Evolutionary conservation across 2,329 filamentous ascomycete species (phyloP).

Genomic region (Westerdykella aurantiaca): DNA sequence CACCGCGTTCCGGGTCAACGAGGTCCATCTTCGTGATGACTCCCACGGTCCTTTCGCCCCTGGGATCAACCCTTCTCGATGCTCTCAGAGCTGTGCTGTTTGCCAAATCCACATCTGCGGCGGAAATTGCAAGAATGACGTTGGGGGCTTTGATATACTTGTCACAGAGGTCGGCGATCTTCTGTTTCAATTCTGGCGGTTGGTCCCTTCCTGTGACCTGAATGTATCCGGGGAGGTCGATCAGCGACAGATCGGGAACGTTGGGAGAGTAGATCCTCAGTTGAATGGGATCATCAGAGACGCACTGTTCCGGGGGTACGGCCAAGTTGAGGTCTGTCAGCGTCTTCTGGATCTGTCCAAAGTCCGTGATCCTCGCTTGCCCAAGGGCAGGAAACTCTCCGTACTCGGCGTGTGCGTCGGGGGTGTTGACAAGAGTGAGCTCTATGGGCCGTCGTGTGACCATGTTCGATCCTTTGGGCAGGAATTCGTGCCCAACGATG

Average conservation of each 20-base stretch:
- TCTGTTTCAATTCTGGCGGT: constrained; percentile 84
- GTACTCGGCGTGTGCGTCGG: constrained; percentile 79
- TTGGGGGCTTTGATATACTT: constrained; percentile 97
- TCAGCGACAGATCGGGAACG: constrained; percentile 90
- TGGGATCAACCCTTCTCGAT: constrained; percentile 83
- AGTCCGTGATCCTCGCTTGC: constrained; percentile 84
- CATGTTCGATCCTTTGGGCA: constrained; percentile 98
- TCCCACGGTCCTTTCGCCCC: constrained; percentile 92
- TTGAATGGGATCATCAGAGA: constrained; percentile 94
- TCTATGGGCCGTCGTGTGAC: constrained; percentile 94
- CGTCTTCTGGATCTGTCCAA: constrained; percentile 84
- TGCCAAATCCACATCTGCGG: constrained; percentile 92
- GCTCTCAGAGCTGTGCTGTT: constrained; percentile 91
- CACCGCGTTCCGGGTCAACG: constrained; percentile 75
- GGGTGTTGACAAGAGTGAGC: constrained; percentile 91
- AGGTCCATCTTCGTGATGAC: constrained; percentile 99
- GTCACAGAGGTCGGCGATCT: constrained; percentile 92
- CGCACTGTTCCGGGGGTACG: constrained; percentile 83
- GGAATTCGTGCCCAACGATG: constrained; percentile 94
- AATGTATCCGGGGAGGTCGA: constrained; percentile 95
- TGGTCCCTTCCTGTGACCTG: constrained; percentile 91
- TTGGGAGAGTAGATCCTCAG: constrained; percentile 92
- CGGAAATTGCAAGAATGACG: constrained; percentile 93
- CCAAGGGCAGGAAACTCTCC: constrained; percentile 94
- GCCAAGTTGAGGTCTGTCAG: constrained; percentile 92